These are phyloP conservation scores for Endogone sp. DNA, from an alignment of 192 early-diverging fungal genomes.

Conservation along the genomic window DNA sequence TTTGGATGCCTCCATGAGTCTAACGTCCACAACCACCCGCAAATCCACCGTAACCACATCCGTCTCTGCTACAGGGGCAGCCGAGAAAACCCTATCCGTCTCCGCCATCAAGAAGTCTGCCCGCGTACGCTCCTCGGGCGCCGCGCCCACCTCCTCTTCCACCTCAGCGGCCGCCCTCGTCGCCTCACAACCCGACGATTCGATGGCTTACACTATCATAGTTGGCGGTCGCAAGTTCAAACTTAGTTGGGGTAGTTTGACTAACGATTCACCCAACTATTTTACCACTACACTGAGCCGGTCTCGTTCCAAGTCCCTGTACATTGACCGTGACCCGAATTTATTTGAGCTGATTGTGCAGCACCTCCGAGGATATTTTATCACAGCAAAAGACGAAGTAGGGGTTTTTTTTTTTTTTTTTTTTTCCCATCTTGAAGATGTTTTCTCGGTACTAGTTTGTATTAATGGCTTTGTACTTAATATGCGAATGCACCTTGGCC, in stretches of 20 bases:
- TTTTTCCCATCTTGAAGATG: not conserved
- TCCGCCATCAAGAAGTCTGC: too few species aligned
- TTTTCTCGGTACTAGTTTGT: not conserved
- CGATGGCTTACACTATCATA: conserved; percentile 17
- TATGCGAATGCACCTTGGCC: too few species aligned
- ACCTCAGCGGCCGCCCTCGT: too few species aligned
- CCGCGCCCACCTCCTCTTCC: too few species aligned
- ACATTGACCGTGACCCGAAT: conserved; percentile 49
- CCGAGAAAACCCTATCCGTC: too few species aligned
- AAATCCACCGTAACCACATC: too few species aligned
- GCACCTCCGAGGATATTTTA: conserved; percentile 51
- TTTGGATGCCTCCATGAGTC: too few species aligned
- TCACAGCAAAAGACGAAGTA: conserved; percentile 30
- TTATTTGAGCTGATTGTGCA: conserved; percentile 49
- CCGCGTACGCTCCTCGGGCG: too few species aligned
- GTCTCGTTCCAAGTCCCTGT: conserved; percentile 22
- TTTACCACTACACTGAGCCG: conserved; percentile 5
- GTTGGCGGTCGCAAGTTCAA: conserved; percentile 24
- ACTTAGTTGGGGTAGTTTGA: conserved; percentile 30
- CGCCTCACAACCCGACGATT: too few species aligned
- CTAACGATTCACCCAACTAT: conserved; percentile 40
- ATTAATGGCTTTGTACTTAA: too few species aligned
- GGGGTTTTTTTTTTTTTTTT: not conserved
- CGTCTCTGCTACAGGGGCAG: too few species aligned
- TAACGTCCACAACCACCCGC: too few species aligned